Evolutionary conservation across 768 basidiomycete genomes (phyloP).

Genomic region (Naganishia friedmannii): DNA sequence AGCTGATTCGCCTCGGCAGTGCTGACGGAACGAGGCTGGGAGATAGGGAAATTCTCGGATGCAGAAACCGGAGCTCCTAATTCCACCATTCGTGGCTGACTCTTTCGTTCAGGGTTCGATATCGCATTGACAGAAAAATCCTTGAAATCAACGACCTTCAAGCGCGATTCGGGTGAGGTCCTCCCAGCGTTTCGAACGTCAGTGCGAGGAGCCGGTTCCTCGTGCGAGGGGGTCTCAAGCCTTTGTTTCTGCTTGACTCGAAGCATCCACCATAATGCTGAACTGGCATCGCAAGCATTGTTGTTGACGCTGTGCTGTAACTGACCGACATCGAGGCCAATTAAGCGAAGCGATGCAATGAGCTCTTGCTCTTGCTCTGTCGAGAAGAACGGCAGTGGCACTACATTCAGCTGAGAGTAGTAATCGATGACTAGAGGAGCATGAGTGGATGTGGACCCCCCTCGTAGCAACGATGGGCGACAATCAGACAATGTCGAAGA

Average conservation of each 20-base stretch:
- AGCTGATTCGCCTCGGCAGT: background rate
- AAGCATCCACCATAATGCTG: constrained; percentile 95
- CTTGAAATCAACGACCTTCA: background rate
- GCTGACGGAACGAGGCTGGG: background rate
- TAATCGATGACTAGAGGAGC: constrained; percentile 55
- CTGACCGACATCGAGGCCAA: constrained; percentile 92
- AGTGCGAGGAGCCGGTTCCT: too few relatives aligned
- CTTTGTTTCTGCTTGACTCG: constrained; percentile 50
- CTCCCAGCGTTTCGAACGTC: background rate
- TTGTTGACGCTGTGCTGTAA: constrained; percentile 87
- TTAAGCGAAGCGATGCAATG: constrained; percentile 66
- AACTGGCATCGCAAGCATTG: constrained; percentile 86
- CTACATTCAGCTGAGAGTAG: constrained; percentile 45
- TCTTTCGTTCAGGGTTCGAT: background rate
- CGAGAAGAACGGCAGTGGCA: constrained; percentile 73
- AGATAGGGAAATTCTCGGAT: background rate
- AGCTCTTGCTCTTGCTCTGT: constrained; percentile 76
- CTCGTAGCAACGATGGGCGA: constrained; percentile 41
- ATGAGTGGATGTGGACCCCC: constrained; percentile 58
- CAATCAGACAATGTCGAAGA: constrained; percentile 64
- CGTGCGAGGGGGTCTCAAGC: background rate
- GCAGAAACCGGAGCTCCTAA: background rate
- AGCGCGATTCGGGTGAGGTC: background rate
- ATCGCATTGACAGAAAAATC: background rate
- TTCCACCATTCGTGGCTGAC: background rate